Base-by-base conservation (phyloP, 345 rosid species). In the Hibiscus mutabilis region DNA sequence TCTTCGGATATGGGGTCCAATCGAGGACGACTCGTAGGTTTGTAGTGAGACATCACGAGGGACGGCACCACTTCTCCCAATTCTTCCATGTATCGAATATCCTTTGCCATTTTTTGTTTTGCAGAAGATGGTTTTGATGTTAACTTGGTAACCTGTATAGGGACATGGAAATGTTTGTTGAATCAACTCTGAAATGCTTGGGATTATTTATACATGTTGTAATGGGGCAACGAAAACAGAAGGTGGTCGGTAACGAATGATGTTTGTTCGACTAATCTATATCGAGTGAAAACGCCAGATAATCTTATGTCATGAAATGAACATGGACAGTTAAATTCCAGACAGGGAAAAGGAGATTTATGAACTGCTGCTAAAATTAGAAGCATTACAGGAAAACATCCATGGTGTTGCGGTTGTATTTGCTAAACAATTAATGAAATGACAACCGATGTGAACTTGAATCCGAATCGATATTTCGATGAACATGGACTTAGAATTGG, bases 1-100 rank as follows among this genome's bases (percentile, higher is more conserved):
- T 86, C 88, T 72, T 87, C 91, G 18, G 72, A 46, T 59, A 84
- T 86, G 9, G 91, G 80, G 74, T 84, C 91, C 67, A 86, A 70
- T 66, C 69, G 78, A 6, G 87, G 86, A 60, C 51, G 75, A 57
- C 61, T 70, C 24, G 82, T 77, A 66, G 78, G 68, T 69, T 65
- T 79, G 71, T 79, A 78, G 21, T 60, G 74, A 58, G 74, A 61
- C 65, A 80, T 64, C 68, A 82, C n/a, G 29, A 74, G 76, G 19
- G 66, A 56, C 21, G 88, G 88, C 19, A 78, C 79, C 47, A 73
- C 74, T 42, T 86, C 90, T 14, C 75, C 66, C 66, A 74, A 64
- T 16, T 68, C 55, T 14, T 75, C 29, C 60, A 75, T 75, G 73
- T 18, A 64, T 21, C 62, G 75, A 55, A 57, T 49, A 6, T 69